Evolutionary conservation across 1,284 basidiomycete genomes (phyloP).

Genomic region (Apiotrichum sp.): DNA sequence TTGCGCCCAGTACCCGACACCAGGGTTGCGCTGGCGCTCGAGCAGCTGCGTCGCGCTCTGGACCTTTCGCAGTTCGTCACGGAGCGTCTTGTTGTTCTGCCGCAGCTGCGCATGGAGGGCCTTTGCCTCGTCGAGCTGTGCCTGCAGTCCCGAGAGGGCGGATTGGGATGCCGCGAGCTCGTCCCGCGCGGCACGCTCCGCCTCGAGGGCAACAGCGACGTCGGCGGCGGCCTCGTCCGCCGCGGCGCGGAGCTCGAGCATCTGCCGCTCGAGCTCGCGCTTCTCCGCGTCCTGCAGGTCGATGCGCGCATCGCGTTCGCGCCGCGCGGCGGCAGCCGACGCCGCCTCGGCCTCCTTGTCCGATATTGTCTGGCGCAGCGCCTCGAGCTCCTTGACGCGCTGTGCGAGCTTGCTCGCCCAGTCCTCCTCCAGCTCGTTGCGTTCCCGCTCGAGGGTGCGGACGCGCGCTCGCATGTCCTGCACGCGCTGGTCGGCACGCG

Average conservation of each 20-base stretch:
- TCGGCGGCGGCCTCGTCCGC: conserved; percentile 54
- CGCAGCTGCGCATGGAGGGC: conserved; percentile 28
- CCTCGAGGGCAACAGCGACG: conserved; percentile 39
- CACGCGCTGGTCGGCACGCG: conserved; percentile 67
- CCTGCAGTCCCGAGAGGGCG: conserved; percentile 37
- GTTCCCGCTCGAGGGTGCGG: conserved; percentile 38
- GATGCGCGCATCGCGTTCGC: conserved; percentile 57
- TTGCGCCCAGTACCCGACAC: conserved; percentile 80
- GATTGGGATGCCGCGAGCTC: conserved; percentile 40
- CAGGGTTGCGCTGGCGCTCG: conserved; percentile 80
- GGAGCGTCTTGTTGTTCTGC: conserved; percentile 67
- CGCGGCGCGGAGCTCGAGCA: conserved; percentile 40
- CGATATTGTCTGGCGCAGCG: conserved; percentile 58
- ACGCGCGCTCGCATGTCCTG: conserved; percentile 57
- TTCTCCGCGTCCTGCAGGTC: conserved; percentile 56
- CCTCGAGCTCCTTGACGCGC: conserved; percentile 64
- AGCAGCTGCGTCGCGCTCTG: conserved; percentile 83
- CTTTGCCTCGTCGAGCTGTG: conserved; percentile 45
- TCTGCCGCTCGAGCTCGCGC: conserved; percentile 53
- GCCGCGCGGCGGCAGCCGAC: conserved; percentile 54
- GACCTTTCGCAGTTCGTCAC: conserved; percentile 86
- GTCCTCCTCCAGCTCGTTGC: conserved; percentile 61
- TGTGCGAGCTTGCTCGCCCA: conserved; percentile 62
- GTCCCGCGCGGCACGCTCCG: conserved; percentile 47
- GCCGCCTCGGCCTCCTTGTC: conserved; percentile 51